Percentiles rank a stretch among this genome's conserved stretches.
These are phyloP conservation scores for Brassica rapa DNA, from an alignment of 345 rosid genomes.

Conservation along the genomic window DNA sequence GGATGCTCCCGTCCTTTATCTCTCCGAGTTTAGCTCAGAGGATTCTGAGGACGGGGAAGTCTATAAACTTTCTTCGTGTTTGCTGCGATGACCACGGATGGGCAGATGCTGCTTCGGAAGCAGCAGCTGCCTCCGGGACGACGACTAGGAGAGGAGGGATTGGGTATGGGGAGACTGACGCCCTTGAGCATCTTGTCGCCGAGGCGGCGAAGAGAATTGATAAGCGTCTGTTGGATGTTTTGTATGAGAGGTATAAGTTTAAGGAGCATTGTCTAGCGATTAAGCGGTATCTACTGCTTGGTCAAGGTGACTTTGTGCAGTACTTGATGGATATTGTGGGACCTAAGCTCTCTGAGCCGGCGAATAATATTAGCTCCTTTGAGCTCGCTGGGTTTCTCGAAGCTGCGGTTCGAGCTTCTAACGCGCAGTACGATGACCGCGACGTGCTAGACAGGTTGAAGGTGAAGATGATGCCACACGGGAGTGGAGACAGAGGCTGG, in stretches of 20 bases:
- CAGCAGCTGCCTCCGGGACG: constrained; percentile 93
- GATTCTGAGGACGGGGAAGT: constrained; percentile 94
- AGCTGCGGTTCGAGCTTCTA: constrained; percentile 90
- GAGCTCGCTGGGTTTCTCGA: constrained; percentile 92
- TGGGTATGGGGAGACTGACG: constrained; percentile 95
- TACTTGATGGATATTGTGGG: constrained; percentile 91
- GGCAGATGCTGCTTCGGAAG: constrained; percentile 91
- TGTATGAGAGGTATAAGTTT: constrained; percentile 75
- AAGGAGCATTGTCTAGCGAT: constrained; percentile 97
- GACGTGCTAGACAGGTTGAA: constrained; percentile 86
- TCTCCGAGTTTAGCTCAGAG: constrained; percentile 86
- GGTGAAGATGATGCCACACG: constrained; percentile 97
- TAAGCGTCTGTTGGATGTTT: constrained; percentile 81
- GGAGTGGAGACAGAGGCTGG: constrained; percentile 92
- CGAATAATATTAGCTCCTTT: constrained; percentile 91
- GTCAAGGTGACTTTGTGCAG: constrained; percentile 99
- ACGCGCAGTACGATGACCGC: constrained; percentile 96
- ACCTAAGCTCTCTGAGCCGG: constrained; percentile 96
- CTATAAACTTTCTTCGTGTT: constrained; percentile 92
- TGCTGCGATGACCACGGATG: constrained; percentile 96
- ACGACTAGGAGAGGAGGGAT: constrained; percentile 89
- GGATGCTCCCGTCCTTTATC: constrained; percentile 91
- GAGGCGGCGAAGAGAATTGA: constrained; percentile 99
- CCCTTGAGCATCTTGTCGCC: constrained; percentile 80
- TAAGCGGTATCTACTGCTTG: constrained; percentile 87